phyloP scores from a whole-genome alignment of 1,284 basidiomycete genomes.

The Blastosporella zonata region DNA sequence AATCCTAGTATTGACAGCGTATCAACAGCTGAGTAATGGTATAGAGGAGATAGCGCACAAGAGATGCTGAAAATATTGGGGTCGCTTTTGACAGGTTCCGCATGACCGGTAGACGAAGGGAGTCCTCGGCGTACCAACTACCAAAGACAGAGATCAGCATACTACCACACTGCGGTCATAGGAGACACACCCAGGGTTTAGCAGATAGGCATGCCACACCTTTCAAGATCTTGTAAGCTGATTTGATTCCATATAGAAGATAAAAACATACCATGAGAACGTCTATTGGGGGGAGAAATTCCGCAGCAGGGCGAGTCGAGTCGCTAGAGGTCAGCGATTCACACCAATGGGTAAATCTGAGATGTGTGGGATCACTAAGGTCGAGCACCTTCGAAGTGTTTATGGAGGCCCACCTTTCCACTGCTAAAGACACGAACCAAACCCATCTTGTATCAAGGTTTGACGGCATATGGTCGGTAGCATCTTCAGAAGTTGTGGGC shows the following conservation, averaged over 20 bases:
- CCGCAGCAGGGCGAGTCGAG: conserved; percentile 20
- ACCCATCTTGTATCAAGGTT: conserved; percentile 30
- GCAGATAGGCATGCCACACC: conserved; percentile 48
- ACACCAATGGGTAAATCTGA: conserved; percentile 17
- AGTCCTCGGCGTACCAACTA: conserved; percentile 44
- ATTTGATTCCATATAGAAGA: background rate
- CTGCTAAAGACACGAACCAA: conserved; percentile 34
- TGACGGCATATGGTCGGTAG: conserved; percentile 17
- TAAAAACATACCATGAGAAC: conserved; percentile 8
- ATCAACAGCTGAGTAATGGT: background rate
- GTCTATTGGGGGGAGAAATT: conserved; percentile 40
- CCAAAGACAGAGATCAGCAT: background rate
- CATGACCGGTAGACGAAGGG: conserved; percentile 27
- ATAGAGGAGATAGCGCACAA: conserved; percentile 23
- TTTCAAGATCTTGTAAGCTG: conserved; percentile 1
- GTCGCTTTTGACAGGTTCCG: conserved; percentile 23
- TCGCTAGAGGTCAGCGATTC: conserved; percentile 35
- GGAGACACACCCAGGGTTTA: conserved; percentile 40
- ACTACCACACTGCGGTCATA: background rate
- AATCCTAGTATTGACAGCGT: too few species aligned
- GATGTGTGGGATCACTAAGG: background rate
- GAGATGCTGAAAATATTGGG: conserved; percentile 19
- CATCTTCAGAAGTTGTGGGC: conserved; percentile 5
- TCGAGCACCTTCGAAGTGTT: background rate
- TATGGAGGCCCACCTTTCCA: conserved; percentile 28